Evolutionary conservation across 352 stramenopile species (phyloP), one percentile per base, ranked within the genome.

Genomic region (Phytophthora boehmeriae): DNA sequence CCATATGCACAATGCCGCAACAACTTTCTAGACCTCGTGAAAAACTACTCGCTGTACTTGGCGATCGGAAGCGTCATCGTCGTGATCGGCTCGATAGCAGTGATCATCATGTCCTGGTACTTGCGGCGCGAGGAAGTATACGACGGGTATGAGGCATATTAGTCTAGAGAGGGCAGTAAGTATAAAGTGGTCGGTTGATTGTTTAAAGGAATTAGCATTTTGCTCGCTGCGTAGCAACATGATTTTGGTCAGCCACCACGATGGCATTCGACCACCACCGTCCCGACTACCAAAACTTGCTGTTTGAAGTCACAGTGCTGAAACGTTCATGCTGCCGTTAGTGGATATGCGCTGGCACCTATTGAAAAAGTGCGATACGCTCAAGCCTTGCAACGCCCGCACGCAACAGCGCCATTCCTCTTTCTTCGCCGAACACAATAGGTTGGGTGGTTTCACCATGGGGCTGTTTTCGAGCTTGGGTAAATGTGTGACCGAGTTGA

Each of bases 1-100:
- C 79, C 74, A 11, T 86, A 89, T 51, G 60, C 69, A 20, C 45
- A 86, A 51, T 88, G 76, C 61, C 76, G 74, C 16, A 46, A 43
- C 22, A 63, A 66, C 30, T 85, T 88, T 46, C 55, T 88, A 22
- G 62, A 75, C 25, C 61, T 86, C 25, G 54, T 85, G 11, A 60
- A 59, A 32, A 76, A 57, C 44, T 70, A 66, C 46, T 68, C 71
- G 46, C 58, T 82, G 38, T 75, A 71, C 35, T 17, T 84, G 1
- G 75, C 67, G 20, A 62, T 73, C 27, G 78, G 71, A 30, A 76
- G 71, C 28, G 41, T 81, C 23, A 48, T 86, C 50, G 63, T 88
- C 32, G 60, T 66, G 20, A 36, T 68, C 14, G 72, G 71, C 19
- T 71, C 76, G 2, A 50, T 83, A 19, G 61, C 82, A 17, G 67